Evolutionary conservation across 106 monocot species (phyloP), one percentile per base, ranked within the genome.

Genomic region (Apostasia shenzhenica): DNA sequence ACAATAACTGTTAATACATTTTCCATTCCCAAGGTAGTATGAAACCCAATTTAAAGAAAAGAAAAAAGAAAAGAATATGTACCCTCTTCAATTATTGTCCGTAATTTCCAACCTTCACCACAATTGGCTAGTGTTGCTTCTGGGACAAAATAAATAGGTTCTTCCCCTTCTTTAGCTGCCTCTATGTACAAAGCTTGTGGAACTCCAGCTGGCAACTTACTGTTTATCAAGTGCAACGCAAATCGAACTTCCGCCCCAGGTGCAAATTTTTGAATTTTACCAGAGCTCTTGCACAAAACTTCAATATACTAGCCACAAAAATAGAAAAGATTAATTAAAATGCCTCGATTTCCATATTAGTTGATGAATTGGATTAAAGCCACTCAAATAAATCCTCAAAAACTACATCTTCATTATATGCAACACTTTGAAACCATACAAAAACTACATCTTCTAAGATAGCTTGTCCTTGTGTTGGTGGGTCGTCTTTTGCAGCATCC

Each of bases 121-220:
- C 89, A 97, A 69, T 82, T 75, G 11, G 81, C 76, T 57, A 97
- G 89, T 60, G 76, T 13, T 57, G 95, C 82, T 73, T 69, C 76
- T 26, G 95, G 92, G 53, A 89, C 95, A 79, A 97, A 97, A 74
- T 53, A 65, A 45, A 97, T 75, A 53, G 91, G 77, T 39, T 92
- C 95, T 70, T 97, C 95, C 14, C 92, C 92, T 63, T 92, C 89
- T 75, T 89, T 97, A 14, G 79, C 69, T 57, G 92, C 81, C 54
- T 84, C 92, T 61, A 97, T 89, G 69, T 76, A 59, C 64, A 86
- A 76, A 46, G 86, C 84, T 47, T n/a, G 63, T 12, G 82, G 75
- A 68, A 14, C 55, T 5, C 75, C 75, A 9, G 14, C 1, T 4
- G 43, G 72, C 45, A 86, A 47, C 73, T 81, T 85, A 14, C 67